phyloP scores from a whole-genome alignment of 805 yeast genomes.

The Alloascoidea hylecoeti region DNA sequence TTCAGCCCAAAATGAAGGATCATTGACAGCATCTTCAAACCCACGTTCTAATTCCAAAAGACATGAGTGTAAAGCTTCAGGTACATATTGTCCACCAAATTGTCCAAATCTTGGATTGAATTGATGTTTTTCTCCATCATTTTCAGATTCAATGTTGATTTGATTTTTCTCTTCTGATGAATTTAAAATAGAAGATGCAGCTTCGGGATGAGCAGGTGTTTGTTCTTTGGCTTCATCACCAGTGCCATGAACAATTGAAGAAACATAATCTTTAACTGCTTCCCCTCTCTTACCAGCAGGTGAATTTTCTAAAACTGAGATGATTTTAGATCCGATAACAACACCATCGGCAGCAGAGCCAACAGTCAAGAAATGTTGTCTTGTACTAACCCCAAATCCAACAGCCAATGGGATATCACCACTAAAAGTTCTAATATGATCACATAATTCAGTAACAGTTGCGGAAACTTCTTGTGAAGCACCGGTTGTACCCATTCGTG shows the following conservation, averaged over 20 bases:
- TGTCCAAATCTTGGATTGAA: constrained; percentile 78
- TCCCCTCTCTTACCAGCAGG: constrained; percentile 44
- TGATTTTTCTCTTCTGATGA: constrained; percentile 9
- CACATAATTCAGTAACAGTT: constrained; percentile 54
- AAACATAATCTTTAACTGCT: constrained; percentile 53
- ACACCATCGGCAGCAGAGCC: constrained; percentile 86
- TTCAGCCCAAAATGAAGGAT: constrained; percentile 89
- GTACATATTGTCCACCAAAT: constrained; percentile 98
- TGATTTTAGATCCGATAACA: constrained; percentile 83
- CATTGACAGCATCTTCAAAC: constrained; percentile 79
- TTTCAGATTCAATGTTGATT: constrained; percentile 12
- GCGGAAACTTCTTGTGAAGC: constrained; percentile 51
- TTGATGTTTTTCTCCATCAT: constrained; percentile 45
- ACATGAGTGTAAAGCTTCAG: constrained; percentile 90
- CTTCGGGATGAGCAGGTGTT: constrained; percentile 2
- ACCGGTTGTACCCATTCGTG: constrained; percentile 98
- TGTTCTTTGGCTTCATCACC: constrained; percentile 7
- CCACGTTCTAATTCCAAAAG: constrained; percentile 79
- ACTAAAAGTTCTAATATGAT: constrained; percentile 63
- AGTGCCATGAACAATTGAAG: constrained; percentile 48
- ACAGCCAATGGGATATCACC: constrained; percentile 79
- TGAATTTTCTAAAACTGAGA: constrained; percentile 56
- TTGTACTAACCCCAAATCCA: constrained; percentile 92
- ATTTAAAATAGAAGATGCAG: no score
- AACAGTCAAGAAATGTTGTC: constrained; percentile 76